Evolutionary conservation across 2,329 filamentous ascomycete species (phyloP), one percentile per base, ranked within the genome.

Genomic region (Ophiocordyceps unilateralis): DNA sequence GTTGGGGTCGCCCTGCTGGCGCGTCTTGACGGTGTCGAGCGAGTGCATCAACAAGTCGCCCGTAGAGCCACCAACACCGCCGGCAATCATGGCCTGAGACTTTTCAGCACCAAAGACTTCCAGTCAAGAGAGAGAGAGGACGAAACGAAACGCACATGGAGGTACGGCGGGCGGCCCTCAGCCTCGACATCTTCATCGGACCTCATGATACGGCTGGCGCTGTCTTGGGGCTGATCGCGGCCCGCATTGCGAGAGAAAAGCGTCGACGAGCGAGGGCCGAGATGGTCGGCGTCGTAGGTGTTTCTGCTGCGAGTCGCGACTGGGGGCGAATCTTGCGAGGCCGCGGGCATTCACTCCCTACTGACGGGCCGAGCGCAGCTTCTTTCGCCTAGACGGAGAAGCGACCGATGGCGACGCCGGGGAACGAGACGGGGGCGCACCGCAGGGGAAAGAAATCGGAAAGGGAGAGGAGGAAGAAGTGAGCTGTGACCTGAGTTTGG

Each of bases 31-130:
- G 1, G 91, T 98, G 62, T 98, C 91, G 56, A 98, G 74, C 39
- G 89, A 96, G 66, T 98, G 91, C 91, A 98, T 98, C 51, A 98
- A 69, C 74, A 98, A 83, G 62, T 98, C 91, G 46, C 93, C 91
- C 44, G 83, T 93, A 15, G 84, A 88, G 43, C 91, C 91, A 56
- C 93, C 91, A 43, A 93, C 69, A 46, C 89, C 91, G 56, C 91
- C 91, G 28, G 91, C 91, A 55, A 98, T 71, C 88, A 96, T 98
- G 59, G 83, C 80, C 86, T 94, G 46, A 39, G 19, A 14, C n/a
- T 32, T 17, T 8, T 8, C 28, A 28, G 15, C 3, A 5, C 6
- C 9, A 20, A 26, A 28, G 26, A 4, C 5, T 9, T 3, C 6
- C 2, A 28, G 17, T 1, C 32, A 12, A n/a, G 22, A 15, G 1